Percentiles rank a stretch among this genome's conserved stretches.
Evolutionary conservation across 176 grass and related monocot genomes (phyloP).

Genomic region (Urochloa ruziziensis): DNA sequence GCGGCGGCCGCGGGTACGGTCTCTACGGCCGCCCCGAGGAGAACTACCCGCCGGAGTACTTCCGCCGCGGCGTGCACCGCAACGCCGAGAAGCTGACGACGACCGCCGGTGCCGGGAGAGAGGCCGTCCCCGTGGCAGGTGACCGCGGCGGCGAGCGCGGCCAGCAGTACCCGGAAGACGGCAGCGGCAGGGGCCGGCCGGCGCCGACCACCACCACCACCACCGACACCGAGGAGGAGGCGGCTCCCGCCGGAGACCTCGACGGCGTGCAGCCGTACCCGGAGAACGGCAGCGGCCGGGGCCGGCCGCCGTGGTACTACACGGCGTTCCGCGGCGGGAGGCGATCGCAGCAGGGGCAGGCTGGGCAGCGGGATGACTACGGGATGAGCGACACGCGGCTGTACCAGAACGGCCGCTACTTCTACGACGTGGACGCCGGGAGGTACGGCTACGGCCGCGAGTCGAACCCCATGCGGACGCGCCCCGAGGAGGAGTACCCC

Average conservation of each 20-base stretch:
- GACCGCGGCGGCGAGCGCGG: neutral
- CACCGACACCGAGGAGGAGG: neutral
- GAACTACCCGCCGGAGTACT: slow-evolving; percentile 46
- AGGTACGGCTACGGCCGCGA: slow-evolving; percentile 51
- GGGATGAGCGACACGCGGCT: slow-evolving; percentile 61
- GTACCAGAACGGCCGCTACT: slow-evolving; percentile 58
- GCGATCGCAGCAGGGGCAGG: neutral
- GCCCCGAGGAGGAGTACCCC: slow-evolving; percentile 7
- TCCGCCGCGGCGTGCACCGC: slow-evolving; percentile 57
- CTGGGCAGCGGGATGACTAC: slow-evolving; percentile 7
- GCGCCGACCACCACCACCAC: neutral
- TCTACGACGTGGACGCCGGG: slow-evolving; percentile 48
- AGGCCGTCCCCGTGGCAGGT: neutral
- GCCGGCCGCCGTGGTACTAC: slow-evolving; percentile 30
- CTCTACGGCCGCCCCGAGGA: slow-evolving; percentile 54
- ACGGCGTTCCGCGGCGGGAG: slow-evolving; percentile 6
- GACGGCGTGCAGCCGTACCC: neutral
- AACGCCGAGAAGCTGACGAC: slow-evolving; percentile 46
- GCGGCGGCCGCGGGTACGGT: slow-evolving; percentile 40
- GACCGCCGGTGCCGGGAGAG: neutral
- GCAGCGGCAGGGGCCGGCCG: slow-evolving; percentile 41
- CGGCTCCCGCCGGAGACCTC: neutral
- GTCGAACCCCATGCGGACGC: slow-evolving; percentile 40
- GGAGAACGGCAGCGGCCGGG: slow-evolving; percentile 42
- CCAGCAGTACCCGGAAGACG: slow-evolving; percentile 2